These are phyloP conservation scores for Pleurotus pulmonarius DNA, from an alignment of 768 basidiomycete genomes.

Conservation along the genomic window DNA sequence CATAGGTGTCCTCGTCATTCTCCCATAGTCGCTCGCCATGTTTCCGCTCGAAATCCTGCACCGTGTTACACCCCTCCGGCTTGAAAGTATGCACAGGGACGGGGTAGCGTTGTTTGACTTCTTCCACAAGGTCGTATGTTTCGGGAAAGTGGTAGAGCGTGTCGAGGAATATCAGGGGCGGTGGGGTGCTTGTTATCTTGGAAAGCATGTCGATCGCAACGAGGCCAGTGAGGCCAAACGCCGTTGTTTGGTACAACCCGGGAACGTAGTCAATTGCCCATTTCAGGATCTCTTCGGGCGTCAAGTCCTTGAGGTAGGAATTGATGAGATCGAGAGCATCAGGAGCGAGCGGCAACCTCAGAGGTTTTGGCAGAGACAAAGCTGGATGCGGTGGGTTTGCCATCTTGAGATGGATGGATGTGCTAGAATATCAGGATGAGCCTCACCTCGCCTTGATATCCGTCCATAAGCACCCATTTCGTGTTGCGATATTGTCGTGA, in stretches of 20 bases:
- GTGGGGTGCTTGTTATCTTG: slow-evolving; percentile 61
- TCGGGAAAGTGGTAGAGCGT: slow-evolving; percentile 95
- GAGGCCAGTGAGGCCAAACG: slow-evolving; percentile 93
- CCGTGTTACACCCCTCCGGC: slow-evolving; percentile 66
- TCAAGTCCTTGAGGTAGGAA: slow-evolving; percentile 60
- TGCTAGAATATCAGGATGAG: neutral
- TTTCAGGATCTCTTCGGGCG: slow-evolving; percentile 78
- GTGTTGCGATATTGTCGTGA: slow-evolving; percentile 4
- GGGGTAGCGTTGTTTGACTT: slow-evolving; percentile 75
- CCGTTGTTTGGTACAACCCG: slow-evolving; percentile 87
- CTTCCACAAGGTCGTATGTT: slow-evolving; percentile 84
- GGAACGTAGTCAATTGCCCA: slow-evolving; percentile 86
- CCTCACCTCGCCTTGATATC: neutral
- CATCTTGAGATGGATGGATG: neutral
- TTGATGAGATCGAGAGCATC: slow-evolving; percentile 71
- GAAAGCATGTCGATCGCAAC: slow-evolving; percentile 95
- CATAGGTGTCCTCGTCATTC: slow-evolving; percentile 81
- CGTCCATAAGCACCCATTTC: neutral
- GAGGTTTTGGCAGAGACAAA: slow-evolving; percentile 32
- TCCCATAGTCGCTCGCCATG: slow-evolving; percentile 87
- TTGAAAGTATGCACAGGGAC: slow-evolving; percentile 72
- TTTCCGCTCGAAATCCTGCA: slow-evolving; percentile 72
- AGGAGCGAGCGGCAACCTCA: slow-evolving; percentile 53
- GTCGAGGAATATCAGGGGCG: slow-evolving; percentile 93
- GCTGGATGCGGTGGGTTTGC: neutral